Base-by-base conservation (phyloP, 2,329 filamentous ascomycete species). In the Penicillium frequentans region DNA sequence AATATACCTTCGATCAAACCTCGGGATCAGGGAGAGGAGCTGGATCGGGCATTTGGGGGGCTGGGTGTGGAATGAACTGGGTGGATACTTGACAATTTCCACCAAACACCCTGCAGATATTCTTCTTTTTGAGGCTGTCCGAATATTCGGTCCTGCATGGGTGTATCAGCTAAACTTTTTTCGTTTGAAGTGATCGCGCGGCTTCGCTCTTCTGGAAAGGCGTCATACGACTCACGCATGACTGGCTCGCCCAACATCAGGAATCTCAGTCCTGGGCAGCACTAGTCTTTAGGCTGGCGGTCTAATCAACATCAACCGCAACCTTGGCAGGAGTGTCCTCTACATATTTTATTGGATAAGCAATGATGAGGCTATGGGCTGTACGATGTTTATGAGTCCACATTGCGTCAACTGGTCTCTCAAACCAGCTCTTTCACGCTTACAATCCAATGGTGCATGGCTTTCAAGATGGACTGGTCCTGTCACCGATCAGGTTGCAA, bases 1-100 rank as follows among this genome's bases (percentile, higher is more conserved):
- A 61, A 44, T n/a, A 61, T 76, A 33, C 74, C 79, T 3, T 69
- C 74, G 0, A 77, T 78, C 58, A 66, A 72, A 23, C 77, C 75
- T 2, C 75, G 69, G 42, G 72, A 77, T 54, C 79, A 82, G 58
- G 81, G 80, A 1, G 79, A 81, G 61, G 81, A 83, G 65, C 66
- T 84, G 31, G 81, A 84, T 66, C 70, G 80, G 62, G 81, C 79
- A 14, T 84, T 84, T 71, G 81, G 81, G 8, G 76, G 75, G 2
- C 66, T 83, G 29, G 71, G 67, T 31, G 55, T 83, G 58, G 77
- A 77, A 71, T 79, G 69, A 76, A 27, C 29, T 16, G n/a, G 8
- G 9, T 14, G 24, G 21, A 47, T 21, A 19, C 8, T 26, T 45
- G 10, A 16, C 14, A 21, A 27, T 16, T 19, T 16, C 27, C 31